Conservation (phyloP, 345 rosid genomes). For the Clausena lansium region DNA sequence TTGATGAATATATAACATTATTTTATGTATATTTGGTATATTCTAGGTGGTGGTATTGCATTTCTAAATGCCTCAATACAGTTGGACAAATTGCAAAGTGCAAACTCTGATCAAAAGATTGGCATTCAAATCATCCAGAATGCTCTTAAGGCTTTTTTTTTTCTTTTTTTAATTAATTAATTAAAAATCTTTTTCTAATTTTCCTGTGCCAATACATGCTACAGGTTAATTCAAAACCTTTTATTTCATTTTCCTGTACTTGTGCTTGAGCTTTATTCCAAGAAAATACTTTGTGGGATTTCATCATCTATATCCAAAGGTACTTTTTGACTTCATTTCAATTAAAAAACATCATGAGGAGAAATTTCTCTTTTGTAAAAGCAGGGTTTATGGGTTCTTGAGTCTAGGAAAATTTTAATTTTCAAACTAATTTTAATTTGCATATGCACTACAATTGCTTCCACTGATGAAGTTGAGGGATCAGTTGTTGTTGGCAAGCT, state of each 20-base stretch:
- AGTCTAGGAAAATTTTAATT: no score
- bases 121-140: slow-evolving; percentile 9
- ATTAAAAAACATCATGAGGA: no score
- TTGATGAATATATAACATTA: no score
- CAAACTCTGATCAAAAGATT: slow-evolving; percentile 32
- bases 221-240: neutral
- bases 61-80: slow-evolving; percentile 29
- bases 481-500: neutral
- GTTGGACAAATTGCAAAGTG: slow-evolving; percentile 21
- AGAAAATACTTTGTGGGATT: neutral
- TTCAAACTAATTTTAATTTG: no score
- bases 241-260: neutral
- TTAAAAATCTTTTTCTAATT: no score
- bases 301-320: neutral
- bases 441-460: neutral
- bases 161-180: no score
- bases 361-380: neutral
- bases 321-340: no score
- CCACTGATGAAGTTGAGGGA: neutral
- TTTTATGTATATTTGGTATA: slow-evolving; percentile 11
- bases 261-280: neutral
- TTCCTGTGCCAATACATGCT: neutral
- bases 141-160: slow-evolving; percentile 27
- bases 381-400: neutral
- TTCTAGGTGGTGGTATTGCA: slow-evolving; percentile 26